A percentile compares a stretch with the other conserved stretches of the same genome.
phyloP scores from a whole-genome alignment of 805 yeast species.

The Kuraishia piskuri region DNA sequence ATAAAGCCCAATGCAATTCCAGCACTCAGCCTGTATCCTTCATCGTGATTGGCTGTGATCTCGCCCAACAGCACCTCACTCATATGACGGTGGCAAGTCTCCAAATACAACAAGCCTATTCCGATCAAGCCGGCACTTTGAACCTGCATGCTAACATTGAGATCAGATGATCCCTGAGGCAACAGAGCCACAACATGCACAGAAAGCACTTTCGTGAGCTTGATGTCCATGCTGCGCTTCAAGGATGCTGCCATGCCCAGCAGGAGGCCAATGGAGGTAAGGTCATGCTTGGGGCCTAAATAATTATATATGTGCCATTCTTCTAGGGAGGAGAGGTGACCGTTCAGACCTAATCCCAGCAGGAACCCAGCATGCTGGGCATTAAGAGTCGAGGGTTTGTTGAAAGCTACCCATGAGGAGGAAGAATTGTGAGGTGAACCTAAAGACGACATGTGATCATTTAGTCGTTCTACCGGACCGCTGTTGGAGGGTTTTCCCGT shows the following conservation, averaged over 20 bases:
- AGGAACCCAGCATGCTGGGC: constrained; percentile 93
- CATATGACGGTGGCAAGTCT: constrained; percentile 78
- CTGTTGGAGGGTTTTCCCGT: too few species aligned
- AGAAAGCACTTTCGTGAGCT: constrained; percentile 81
- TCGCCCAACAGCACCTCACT: constrained; percentile 71
- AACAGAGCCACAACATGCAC: constrained; percentile 89
- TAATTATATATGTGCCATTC: constrained; percentile 97
- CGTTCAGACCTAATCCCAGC: constrained; percentile 87
- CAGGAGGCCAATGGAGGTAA: constrained; percentile 78
- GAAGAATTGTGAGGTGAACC: too few species aligned
- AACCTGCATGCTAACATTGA: constrained; percentile 73
- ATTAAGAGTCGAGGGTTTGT: constrained; percentile 60
- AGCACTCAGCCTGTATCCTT: constrained; percentile 78
- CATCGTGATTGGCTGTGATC: constrained; percentile 52
- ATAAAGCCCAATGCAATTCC: constrained; percentile 84
- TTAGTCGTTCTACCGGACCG: too few species aligned
- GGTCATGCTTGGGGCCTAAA: constrained; percentile 79
- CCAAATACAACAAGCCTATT: constrained; percentile 74
- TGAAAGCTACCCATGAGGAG: constrained; percentile 69
- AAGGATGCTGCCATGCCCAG: constrained; percentile 91
- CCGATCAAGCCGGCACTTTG: constrained; percentile 92
- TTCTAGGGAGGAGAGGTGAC: constrained; percentile 73
- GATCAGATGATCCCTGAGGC: constrained; percentile 85
- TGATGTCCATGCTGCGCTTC: constrained; percentile 74
- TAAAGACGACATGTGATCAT: too few species aligned